phyloP scores from a whole-genome alignment of 2,329 filamentous ascomycete species.

The Ophiosphaerella herpotricha region DNA sequence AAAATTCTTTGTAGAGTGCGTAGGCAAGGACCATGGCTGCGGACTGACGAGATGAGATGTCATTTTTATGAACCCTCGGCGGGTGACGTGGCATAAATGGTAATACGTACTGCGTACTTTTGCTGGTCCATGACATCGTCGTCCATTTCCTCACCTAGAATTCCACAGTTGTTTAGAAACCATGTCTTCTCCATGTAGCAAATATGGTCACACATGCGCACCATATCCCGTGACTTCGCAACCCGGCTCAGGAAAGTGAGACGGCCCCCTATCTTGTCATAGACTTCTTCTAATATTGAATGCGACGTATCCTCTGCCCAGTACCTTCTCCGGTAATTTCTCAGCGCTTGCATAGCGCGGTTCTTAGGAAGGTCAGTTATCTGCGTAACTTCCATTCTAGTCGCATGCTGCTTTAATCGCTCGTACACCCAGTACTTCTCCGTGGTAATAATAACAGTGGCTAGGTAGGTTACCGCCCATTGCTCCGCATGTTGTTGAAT shows the following conservation, averaged over 20 bases:
- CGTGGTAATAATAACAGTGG: slow-evolving; percentile 91
- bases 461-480: slow-evolving; percentile 90
- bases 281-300: slow-evolving; percentile 74
- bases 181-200: slow-evolving; percentile 74
- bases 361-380: slow-evolving; percentile 80
- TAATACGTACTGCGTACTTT: slow-evolving; percentile 82
- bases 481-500: slow-evolving; percentile 94
- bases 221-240: slow-evolving; percentile 83
- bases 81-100: too few species aligned
- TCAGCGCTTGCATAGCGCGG: slow-evolving; percentile 76
- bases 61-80: too few species aligned
- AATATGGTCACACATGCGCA: slow-evolving; percentile 74
- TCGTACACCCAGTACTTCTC: slow-evolving; percentile 99
- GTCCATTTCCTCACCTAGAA: slow-evolving; percentile 78
- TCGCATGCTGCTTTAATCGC: slow-evolving; percentile 86
- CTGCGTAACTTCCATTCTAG: slow-evolving; percentile 90
- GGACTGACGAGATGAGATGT: too few species aligned
- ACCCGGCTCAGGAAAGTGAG: slow-evolving; percentile 87
- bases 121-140: slow-evolving; percentile 99
- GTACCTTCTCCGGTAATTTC: slow-evolving; percentile 80
- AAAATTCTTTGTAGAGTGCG: too few species aligned
- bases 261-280: slow-evolving; percentile 83
- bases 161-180: slow-evolving; percentile 78
- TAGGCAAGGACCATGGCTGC: too few species aligned
- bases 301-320: slow-evolving; percentile 63